phyloP scores from a whole-genome alignment of 345 rosid genomes.

The Brassica juncea region DNA sequence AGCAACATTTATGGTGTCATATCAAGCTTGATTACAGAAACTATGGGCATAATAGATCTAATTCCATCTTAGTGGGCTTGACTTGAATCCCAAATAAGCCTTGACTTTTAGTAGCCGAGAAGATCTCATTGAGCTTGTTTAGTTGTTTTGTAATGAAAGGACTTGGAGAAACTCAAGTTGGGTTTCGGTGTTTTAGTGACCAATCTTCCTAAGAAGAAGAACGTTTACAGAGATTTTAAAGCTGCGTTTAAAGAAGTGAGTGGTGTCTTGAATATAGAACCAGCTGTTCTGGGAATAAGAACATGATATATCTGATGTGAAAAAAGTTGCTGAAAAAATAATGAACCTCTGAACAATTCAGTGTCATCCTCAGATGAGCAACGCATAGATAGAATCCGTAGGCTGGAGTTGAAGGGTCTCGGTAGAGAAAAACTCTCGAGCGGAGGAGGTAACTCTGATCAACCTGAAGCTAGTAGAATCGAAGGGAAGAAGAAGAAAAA shows the following conservation, averaged over 20 bases:
- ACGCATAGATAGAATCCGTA: no score
- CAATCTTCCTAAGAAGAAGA: conserved; percentile 91
- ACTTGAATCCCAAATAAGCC: neutral
- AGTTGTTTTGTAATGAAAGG: conserved; percentile 39
- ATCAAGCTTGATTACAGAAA: conserved; percentile 2
- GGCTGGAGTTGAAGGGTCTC: no score
- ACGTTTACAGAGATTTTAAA: conserved; percentile 73
- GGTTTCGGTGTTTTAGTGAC: conserved; percentile 58
- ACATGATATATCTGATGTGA: no score
- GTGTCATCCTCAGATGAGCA: no score
- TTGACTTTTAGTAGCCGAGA: conserved; percentile 12
- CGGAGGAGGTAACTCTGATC: no score
- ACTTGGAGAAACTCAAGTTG: conserved; percentile 44
- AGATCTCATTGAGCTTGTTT: conserved; percentile 17
- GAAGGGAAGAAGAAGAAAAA: no score
- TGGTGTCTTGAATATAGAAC: conserved; percentile 59
- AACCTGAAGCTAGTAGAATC: no score
- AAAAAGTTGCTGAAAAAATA: no score
- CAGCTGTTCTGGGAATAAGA: conserved; percentile 74
- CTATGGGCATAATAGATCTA: neutral
- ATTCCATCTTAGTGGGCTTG: neutral
- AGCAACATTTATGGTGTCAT: conserved; percentile 16
- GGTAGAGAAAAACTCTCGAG: no score
- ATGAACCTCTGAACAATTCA: no score
- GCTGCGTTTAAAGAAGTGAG: conserved; percentile 61